These are phyloP conservation scores for Chloroidium sp. DNA, from an alignment of 163 green algal genomes.

Conservation along the genomic window DNA sequence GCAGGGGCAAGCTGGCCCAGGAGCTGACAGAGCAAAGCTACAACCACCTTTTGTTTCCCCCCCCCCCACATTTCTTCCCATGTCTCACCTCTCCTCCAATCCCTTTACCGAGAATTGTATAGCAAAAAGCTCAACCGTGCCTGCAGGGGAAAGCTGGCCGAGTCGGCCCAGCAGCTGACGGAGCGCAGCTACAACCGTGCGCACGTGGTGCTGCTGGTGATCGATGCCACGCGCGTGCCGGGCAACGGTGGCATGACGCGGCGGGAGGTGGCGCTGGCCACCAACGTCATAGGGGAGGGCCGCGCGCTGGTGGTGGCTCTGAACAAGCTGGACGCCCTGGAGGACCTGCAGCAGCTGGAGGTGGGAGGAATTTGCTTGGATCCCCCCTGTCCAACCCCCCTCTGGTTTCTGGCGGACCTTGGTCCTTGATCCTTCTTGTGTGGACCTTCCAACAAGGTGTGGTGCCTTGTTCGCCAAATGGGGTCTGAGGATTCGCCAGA, in stretches of 20 bases:
- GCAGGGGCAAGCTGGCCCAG: no score
- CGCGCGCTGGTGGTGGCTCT: slow-evolving; percentile 66
- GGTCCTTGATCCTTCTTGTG: neutral
- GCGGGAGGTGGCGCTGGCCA: slow-evolving; percentile 64
- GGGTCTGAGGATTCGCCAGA: neutral
- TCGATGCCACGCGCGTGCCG: slow-evolving; percentile 48
- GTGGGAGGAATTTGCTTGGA: slow-evolving; percentile 1
- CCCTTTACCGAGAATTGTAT: no score
- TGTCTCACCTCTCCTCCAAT: neutral
- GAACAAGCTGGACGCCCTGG: slow-evolving; percentile 82
- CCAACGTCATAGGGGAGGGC: slow-evolving; percentile 52
- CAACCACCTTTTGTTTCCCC: no score
- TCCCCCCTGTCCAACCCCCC: slow-evolving; percentile 64
- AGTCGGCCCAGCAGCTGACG: slow-evolving; percentile 36
- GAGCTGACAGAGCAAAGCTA: no score
- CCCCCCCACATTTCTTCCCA: neutral
- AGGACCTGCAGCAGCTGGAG: slow-evolving; percentile 3
- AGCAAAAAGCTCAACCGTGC: no score
- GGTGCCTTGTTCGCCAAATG: neutral
- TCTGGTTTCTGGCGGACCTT: neutral
- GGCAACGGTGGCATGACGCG: slow-evolving; percentile 43
- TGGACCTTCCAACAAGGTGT: neutral
- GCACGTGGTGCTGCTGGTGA: slow-evolving; percentile 77
- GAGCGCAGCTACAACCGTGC: slow-evolving; percentile 39
- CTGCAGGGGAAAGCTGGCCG: slow-evolving; percentile 30